A percentile compares a stretch with the other conserved stretches of the same genome.
Evolutionary conservation across 495 filamentous ascomycete genomes (phyloP).

Genomic region (Lentithecium fluviatile): DNA sequence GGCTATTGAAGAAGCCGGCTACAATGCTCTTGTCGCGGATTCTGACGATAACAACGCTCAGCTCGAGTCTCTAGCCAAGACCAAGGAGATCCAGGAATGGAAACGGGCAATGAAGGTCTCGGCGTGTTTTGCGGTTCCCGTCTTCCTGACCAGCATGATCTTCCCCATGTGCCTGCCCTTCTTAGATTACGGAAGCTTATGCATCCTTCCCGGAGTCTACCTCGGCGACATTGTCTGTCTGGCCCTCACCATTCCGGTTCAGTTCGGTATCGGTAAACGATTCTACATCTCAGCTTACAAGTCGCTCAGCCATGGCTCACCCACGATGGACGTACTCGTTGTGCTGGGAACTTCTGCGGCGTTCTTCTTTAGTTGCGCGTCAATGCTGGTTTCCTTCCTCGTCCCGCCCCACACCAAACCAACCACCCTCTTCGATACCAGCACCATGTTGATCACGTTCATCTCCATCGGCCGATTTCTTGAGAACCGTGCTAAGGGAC

Average conservation of each 20-base stretch:
- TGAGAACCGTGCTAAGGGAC: conserved; percentile 93
- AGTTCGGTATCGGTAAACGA: conserved; percentile 91
- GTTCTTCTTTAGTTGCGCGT: conserved; percentile 91
- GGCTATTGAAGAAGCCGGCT: conserved; percentile 71
- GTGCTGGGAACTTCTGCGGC: conserved; percentile 93
- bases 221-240: conserved; percentile 85
- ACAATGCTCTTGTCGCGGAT: conserved; percentile 87
- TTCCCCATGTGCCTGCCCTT: conserved; percentile 52
- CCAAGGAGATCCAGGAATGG: conserved; percentile 94
- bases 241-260: conserved; percentile 81
- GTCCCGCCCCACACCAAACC: conserved; percentile 70
- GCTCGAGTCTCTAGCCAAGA: conserved; percentile 92
- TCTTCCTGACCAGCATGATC: conserved; percentile 91
- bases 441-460: conserved; percentile 98
- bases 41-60: conserved; percentile 96
- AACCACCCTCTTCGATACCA: conserved; percentile 91
- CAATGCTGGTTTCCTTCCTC: conserved; percentile 79
- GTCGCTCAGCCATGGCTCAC: conserved; percentile 80
- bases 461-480: conserved; percentile 88
- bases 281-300: conserved; percentile 93
- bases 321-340: conserved; percentile 97
- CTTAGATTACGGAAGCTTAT: conserved; percentile 69
- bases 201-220: conserved; percentile 68
- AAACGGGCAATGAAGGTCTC: conserved; percentile 72
- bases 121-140: conserved; percentile 78